Conservation (phyloP, 2,329 filamentous ascomycete species). For the Penicillium concentricum region DNA sequence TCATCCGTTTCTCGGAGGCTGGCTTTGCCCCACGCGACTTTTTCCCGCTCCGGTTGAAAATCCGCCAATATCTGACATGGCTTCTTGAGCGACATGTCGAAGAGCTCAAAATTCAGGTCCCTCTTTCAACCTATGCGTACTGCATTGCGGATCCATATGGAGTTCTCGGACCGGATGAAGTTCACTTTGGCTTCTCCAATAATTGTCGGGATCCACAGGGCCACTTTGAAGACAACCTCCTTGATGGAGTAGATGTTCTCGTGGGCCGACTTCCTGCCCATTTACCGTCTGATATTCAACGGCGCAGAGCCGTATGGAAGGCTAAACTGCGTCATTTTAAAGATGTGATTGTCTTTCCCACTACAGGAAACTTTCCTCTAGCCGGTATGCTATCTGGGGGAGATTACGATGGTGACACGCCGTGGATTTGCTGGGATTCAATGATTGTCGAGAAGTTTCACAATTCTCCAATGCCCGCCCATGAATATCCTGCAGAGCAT, state of each 20-base stretch:
- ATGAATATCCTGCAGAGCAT: conserved; percentile 35
- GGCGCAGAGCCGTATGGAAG: conserved; percentile 49
- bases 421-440: conserved; percentile 62
- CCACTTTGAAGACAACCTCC: conserved; percentile 42
- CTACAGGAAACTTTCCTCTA: conserved; percentile 51
- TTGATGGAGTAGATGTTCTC: conserved; percentile 53
- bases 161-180: conserved; percentile 53
- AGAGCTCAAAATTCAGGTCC: conserved; percentile 50
- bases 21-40: conserved; percentile 49
- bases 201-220: conserved; percentile 39
- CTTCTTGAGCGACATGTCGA: conserved; percentile 46
- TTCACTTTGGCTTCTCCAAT: conserved; percentile 56
- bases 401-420: conserved; percentile 63
- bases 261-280: conserved; percentile 59
- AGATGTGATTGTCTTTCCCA: conserved; percentile 60
- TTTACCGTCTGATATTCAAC: conserved; percentile 60
- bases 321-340: conserved; percentile 54
- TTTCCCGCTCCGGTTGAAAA: conserved; percentile 41
- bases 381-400: conserved; percentile 63
- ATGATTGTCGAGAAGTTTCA: conserved; percentile 52
- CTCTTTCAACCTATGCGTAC: conserved; percentile 53
- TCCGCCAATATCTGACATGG: conserved; percentile 40
- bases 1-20: conserved; percentile 41
- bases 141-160: conserved; percentile 58
- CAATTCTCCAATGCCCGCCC: conserved; percentile 50